Percentiles rank a stretch among this genome's conserved stretches.
phyloP scores from a whole-genome alignment of 192 early-diverging fungal genomes.

The Umbelopsis vinacea region DNA sequence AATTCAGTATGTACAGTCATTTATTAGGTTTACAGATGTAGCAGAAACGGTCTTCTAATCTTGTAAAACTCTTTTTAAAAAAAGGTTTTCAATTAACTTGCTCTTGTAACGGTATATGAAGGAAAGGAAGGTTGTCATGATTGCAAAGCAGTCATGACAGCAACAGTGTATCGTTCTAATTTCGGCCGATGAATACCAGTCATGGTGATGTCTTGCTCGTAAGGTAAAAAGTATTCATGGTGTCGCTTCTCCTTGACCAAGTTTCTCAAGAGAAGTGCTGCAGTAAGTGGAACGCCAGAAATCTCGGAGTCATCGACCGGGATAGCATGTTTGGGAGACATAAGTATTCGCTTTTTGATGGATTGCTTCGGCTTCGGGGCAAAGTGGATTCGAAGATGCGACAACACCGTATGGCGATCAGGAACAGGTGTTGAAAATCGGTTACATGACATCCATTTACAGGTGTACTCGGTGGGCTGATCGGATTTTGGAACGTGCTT shows the following conservation, averaged over 20 bases:
- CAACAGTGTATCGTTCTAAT: slow-evolving; percentile 50
- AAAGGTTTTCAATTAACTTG: background rate
- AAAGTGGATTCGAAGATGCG: slow-evolving; percentile 58
- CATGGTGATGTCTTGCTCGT: slow-evolving; percentile 51
- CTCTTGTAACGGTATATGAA: background rate
- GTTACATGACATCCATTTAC: slow-evolving; percentile 56
- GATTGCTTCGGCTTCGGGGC: slow-evolving; percentile 46
- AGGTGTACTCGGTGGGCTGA: slow-evolving; percentile 40
- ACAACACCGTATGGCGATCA: slow-evolving; percentile 42
- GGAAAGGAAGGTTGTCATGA: slow-evolving; percentile 10
- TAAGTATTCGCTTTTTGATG: slow-evolving; percentile 18
- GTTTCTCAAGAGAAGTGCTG: slow-evolving; percentile 58
- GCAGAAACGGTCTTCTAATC: background rate
- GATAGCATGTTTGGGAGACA: slow-evolving; percentile 30
- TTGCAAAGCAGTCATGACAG: slow-evolving; percentile 47
- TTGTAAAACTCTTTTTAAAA: background rate
- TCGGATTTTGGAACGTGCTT: slow-evolving; percentile 42
- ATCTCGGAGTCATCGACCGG: slow-evolving; percentile 47
- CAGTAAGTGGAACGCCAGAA: slow-evolving; percentile 60
- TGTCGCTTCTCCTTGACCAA: slow-evolving; percentile 49
- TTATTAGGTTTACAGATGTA: too few species aligned
- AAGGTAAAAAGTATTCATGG: slow-evolving; percentile 52
- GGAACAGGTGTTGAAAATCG: slow-evolving; percentile 40
- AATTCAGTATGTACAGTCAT: too few species aligned
- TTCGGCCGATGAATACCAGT: slow-evolving; percentile 56